Evolutionary conservation across 225 moss, liverwort and hornwort species (phyloP), one percentile per base, ranked within the genome.

Genomic region (Anthoceros angustus): DNA sequence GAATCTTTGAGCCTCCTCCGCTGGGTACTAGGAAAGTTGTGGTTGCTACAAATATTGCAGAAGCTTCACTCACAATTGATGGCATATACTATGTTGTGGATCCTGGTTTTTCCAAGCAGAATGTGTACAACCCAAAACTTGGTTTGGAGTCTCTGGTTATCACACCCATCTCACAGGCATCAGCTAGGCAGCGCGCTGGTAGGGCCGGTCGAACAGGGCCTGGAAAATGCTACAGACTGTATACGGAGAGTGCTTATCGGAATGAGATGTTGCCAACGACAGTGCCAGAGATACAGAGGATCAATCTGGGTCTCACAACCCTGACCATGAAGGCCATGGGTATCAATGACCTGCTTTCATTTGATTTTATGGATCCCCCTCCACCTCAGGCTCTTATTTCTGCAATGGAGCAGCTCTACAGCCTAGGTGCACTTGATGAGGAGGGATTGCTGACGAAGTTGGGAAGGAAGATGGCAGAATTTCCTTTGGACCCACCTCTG

Each of bases 351-450:
- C 89, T 92, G n/a, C 76, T 98, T 1, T 92, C 89, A 21, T 98
- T 98, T 70, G 95, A 98, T 72, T 98, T 98, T 70, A 98, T 98
- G 95, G 95, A 98, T 65, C 92, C 95, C 41, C 95, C 95, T 79
- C 88, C 87, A 40, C 95, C 95, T 6, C 92, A 98, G 74, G 91
- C 92, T 20, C 87, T 92, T 40, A 92, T 92, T 66, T 98, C 95
- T 68, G 92, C 92, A 6, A 98, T 98, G 95, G 92, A 89, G 71
- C 88, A 92, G 75, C 81, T 98, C 5, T 98, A 79, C 74, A 98
- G 88, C 74, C 91, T 98, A 42, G 95, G 92, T 71, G 95, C 95
- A 60, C 78, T 98, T 26, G 95, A 98, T 67, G 92, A 92, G 66
- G 92, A 98, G 68, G 92, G 95, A 23, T 84, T 98, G 55, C 68